A percentile compares a stretch with the other conserved stretches of the same genome.
phyloP scores from a whole-genome alignment of 164 flowering plant genomes.

The Annona cherimola region DNA sequence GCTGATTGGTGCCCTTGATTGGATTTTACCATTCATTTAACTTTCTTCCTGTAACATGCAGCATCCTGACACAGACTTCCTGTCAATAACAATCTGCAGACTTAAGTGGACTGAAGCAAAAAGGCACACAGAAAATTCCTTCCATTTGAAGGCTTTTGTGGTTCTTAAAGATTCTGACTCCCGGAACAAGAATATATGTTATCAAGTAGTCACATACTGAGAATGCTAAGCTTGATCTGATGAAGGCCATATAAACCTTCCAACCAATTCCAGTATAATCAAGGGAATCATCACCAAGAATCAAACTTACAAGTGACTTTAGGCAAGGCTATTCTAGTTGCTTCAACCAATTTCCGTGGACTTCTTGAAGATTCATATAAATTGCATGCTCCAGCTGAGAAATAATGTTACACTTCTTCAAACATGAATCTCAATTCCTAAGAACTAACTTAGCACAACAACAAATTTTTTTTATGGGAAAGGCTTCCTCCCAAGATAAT shows the following conservation, averaged over 20 bases:
- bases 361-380: background rate
- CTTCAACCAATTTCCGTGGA: background rate
- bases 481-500: background rate
- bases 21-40: background rate
- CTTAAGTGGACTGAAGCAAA: background rate
- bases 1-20: background rate
- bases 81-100: background rate
- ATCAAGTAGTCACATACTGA: background rate
- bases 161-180: background rate
- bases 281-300: background rate
- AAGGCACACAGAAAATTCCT: background rate
- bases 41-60: background rate
- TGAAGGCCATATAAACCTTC: background rate
- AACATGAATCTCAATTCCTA: background rate
- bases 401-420: background rate
- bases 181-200: background rate
- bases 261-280: background rate
- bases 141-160: background rate
- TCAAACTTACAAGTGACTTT: background rate
- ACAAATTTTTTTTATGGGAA: background rate
- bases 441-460: too few species aligned
- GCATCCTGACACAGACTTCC: background rate
- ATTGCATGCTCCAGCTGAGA: background rate
- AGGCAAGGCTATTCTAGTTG: background rate
- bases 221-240: background rate